Base-by-base conservation (phyloP, 1,284 basidiomycete genomes). In the Trametes hirsuta region DNA sequence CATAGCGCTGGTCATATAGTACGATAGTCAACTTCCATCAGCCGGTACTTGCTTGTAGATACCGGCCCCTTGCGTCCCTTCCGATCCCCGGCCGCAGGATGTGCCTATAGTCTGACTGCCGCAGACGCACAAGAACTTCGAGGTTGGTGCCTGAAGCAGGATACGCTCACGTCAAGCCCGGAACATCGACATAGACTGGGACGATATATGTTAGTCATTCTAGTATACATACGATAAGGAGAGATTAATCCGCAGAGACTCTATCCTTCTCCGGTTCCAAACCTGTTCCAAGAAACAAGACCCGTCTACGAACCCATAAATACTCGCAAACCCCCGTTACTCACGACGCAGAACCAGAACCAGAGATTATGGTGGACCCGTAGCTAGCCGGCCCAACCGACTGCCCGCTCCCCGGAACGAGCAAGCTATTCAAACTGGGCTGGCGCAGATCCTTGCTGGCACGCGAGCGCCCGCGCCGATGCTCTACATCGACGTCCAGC, bases 381-480 rank as follows among this genome's bases (percentile, higher is more conserved):
- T 56, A 54, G 58, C 63, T 65, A 25, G 55, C 42, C 14, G 59
- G 39, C 0, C 64, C 58, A 6, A 48, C 49, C 18, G 60, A 62
- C 8, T 48, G 55, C 9, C 50, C 58, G 37, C 24, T 15, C 11
- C 10, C 12, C 1, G 58, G 55, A 5, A 49, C 42, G 34, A 45
- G 49, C 50, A 61, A 45, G 40, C 39, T 53, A 47, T 47, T 48
- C 45, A 47, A 15, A 50, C 59, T 59, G 25, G 67, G 45, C 51
- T 59, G 52, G 25, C 70, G 69, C 24, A 77, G 67, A 50, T 75
- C 74, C 66, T 78, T 78, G 66, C 71, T 74, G 21, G 65, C 63
- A 10, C 76, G 68, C 45, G 76, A 75, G 12, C 76, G 68, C 11
- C 76, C 76, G 18, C 77, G 71, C 58, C 74, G 74, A 12, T 65